Base-by-base conservation (phyloP, 2,329 filamentous ascomycete genomes). In the Calycina herbarum region DNA sequence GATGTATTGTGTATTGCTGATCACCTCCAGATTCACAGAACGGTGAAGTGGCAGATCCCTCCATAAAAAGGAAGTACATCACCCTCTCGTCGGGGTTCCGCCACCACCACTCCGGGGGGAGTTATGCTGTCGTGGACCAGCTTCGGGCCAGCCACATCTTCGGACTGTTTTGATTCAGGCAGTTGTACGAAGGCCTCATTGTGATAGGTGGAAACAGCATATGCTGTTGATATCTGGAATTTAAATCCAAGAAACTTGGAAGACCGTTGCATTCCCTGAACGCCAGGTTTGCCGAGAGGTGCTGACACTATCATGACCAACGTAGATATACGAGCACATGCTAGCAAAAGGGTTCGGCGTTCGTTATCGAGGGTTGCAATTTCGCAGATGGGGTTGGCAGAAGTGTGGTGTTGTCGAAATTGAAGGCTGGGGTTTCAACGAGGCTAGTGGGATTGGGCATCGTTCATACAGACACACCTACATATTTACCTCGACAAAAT, bases 321-420 rank as follows among this genome's bases (percentile, higher is more conserved):
- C 24, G 48, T 24, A 54, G 48, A 27, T 11, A 13, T 8, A 24
- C 48, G 48, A 20, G 48, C 48, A 54, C 27, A 24, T 29, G 20
- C 10, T 54, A 8, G 20, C 10, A 54, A 6, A 24, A 11, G 20
- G 20, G 8, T 54, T 54, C 8, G 48, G 48, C 11, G 20, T 24
- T 54, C 11, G 20, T 24, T 10, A 27, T 54, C 20, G 42, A 54
- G 38, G 38, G 20, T 54, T 54, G n/a, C 48, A 20, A 24, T 54
- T 11, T 54, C 48, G 48, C 24, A 10, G 48, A 54, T 54, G 48
- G 48, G 24, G 48, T 54, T 27, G 27, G 27, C 8, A 10, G 10
- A 24, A 54, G 48, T n/a, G n/a, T 7, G n/a, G 42, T n/a, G 42
- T 13, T 54, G 48, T 54, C 48, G 48, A 54, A 54, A 51, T 51